phyloP scores from a whole-genome alignment of 1,139 yeast species.

The Scheffersomyces lignicola region DNA sequence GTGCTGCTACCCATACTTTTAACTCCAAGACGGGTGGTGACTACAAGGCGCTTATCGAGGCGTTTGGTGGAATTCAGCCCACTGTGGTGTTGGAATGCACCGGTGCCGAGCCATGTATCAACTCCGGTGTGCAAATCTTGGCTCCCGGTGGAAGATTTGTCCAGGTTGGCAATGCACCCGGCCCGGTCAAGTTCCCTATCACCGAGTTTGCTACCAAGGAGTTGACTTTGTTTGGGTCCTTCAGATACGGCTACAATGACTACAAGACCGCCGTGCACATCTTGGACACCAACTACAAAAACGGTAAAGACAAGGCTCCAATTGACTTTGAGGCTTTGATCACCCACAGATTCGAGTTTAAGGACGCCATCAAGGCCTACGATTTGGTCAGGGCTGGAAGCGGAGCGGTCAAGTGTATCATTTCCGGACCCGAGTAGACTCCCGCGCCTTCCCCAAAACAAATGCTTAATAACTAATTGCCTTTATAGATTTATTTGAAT shows the following conservation, averaged over 20 bases:
- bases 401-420: constrained; percentile 47
- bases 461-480: too few relatives aligned
- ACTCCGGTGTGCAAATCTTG: constrained; percentile 59
- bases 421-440: constrained; percentile 44
- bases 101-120: constrained; percentile 71
- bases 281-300: constrained; percentile 56
- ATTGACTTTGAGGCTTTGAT: constrained; percentile 58
- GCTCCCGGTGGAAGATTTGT: constrained; percentile 66
- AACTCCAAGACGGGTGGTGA: constrained; percentile 51
- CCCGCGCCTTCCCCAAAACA: not conserved
- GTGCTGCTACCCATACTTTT: constrained; percentile 59
- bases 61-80: constrained; percentile 50
- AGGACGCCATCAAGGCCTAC: constrained; percentile 80
- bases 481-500: constrained; percentile 1
- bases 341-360: constrained; percentile 74
- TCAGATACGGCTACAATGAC: constrained; percentile 81
- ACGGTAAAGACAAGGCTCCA: constrained; percentile 52
- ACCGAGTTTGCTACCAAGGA: constrained; percentile 71
- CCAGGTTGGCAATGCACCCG: constrained; percentile 77
- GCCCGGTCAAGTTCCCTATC: constrained; percentile 70
- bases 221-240: constrained; percentile 68
- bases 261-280: constrained; percentile 73
- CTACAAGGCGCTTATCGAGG: constrained; percentile 28
- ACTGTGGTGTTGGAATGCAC: constrained; percentile 69
- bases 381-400: constrained; percentile 56